phyloP scores from a whole-genome alignment of 148 eudicot species.

The Rhododendron griersonianum region DNA sequence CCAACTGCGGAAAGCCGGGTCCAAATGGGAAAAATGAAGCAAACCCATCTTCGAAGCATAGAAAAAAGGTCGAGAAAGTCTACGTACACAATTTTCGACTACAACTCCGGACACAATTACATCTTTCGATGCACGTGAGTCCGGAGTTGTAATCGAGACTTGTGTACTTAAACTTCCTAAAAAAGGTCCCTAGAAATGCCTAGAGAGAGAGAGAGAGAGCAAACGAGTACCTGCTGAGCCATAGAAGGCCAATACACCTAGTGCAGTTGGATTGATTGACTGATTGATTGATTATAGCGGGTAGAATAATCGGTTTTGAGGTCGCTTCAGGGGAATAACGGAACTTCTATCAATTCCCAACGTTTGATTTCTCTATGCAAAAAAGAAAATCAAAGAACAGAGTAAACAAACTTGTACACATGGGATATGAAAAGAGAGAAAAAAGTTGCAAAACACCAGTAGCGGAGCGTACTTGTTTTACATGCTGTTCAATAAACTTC shows the following conservation, averaged over 20 bases:
- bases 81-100: no score
- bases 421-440: not conserved
- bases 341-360: not conserved
- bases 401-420: not conserved
- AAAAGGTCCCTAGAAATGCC: not conserved
- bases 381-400: not conserved
- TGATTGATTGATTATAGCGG: not conserved
- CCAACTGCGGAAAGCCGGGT: no score
- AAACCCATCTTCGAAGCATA: not conserved
- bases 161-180: no score
- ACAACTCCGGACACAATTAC: no score
- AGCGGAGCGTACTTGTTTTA: not conserved
- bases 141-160: no score
- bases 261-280: not conserved
- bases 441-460: not conserved
- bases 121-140: fast-evolving
- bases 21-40: not conserved
- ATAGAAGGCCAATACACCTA: not conserved
- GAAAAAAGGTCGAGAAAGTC: not conserved
- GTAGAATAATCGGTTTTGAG: not conserved
- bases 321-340: slow-evolving; percentile 8
- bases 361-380: not conserved
- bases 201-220: not conserved
- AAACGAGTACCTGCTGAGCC: slow-evolving; percentile 28
- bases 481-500: not conserved